Evolutionary conservation across 2,329 filamentous ascomycete species (phyloP).

Genomic region (Trichoderma oligosporum): DNA sequence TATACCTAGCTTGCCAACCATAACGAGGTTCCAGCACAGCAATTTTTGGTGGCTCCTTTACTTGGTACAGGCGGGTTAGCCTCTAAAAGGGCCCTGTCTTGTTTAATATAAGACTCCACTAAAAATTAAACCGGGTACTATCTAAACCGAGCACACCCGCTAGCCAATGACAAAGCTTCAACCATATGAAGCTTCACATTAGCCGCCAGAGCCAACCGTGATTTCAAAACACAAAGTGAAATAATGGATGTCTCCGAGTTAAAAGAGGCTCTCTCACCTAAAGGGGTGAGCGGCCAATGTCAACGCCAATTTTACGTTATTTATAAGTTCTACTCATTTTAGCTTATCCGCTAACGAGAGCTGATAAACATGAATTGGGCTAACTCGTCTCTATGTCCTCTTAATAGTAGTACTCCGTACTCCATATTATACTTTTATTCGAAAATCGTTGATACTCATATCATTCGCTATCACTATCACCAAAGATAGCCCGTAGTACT

Average conservation of each 20-base stretch:
- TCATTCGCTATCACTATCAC: constrained; percentile 70
- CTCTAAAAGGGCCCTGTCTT: constrained; percentile 5
- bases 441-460: constrained; percentile 20
- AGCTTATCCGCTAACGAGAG: not conserved
- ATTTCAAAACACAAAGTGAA: not conserved
- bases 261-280: not conserved
- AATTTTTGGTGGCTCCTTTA: constrained; percentile 3
- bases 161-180: constrained; percentile 14
- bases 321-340: constrained; percentile 6
- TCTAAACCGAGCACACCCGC: constrained; percentile 9
- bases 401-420: not conserved
- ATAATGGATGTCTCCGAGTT: not conserved
- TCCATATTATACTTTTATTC: not conserved
- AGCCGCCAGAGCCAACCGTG: constrained; percentile 17
- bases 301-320: not conserved
- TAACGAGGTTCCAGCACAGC: constrained; percentile 3
- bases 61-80: not conserved
- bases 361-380: not conserved
- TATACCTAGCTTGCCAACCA: not conserved
- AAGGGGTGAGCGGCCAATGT: not conserved
- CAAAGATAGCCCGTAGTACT: constrained; percentile 90
- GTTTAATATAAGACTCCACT: constrained; percentile 7
- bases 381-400: not conserved
- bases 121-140: constrained; percentile 14
- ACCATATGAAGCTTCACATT: constrained; percentile 17